Conservation (phyloP, 1,139 yeast genomes). For the Magnusiomyces magnusii region DNA sequence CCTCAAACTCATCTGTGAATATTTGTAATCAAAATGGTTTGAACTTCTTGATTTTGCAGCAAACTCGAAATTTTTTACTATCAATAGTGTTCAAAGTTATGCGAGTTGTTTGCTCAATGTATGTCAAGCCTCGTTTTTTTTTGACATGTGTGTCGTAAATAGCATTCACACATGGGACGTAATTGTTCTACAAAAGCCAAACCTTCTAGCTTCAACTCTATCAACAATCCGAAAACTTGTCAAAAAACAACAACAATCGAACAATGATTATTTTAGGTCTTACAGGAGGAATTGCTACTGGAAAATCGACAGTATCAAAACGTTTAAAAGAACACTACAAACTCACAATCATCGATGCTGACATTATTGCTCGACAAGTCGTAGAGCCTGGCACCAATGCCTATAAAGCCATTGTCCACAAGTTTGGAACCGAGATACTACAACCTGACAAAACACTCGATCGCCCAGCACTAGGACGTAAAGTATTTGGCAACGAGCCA, state of each 20-base stretch:
- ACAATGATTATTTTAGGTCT: slow-evolving; percentile 81
- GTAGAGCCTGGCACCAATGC: slow-evolving; percentile 75
- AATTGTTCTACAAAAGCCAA: too few species aligned
- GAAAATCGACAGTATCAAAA: slow-evolving; percentile 84
- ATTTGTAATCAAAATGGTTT: too few species aligned
- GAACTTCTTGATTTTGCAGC: too few species aligned
- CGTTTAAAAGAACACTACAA: slow-evolving; percentile 45
- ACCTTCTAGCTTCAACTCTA: background rate
- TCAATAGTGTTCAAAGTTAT: too few species aligned
- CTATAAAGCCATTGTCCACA: slow-evolving; percentile 52
- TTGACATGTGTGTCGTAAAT: too few species aligned
- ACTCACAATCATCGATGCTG: slow-evolving; percentile 77
- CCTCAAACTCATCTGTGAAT: too few species aligned
- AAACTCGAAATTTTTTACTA: too few species aligned
- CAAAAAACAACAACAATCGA: background rate
- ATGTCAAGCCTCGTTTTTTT: too few species aligned
- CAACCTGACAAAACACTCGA: slow-evolving; percentile 41
- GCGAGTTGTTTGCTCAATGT: too few species aligned
- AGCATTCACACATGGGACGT: too few species aligned
- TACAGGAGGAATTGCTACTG: slow-evolving; percentile 95
- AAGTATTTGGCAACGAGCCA: slow-evolving; percentile 67
- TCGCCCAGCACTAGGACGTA: slow-evolving; percentile 66
- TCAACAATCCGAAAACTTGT: background rate
- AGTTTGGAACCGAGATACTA: slow-evolving; percentile 52
- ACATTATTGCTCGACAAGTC: slow-evolving; percentile 74